Percentiles rank a stretch among this genome's conserved stretches.
Evolutionary conservation across 805 yeast species (phyloP).

Genomic region (Sugiyamaella americana): DNA sequence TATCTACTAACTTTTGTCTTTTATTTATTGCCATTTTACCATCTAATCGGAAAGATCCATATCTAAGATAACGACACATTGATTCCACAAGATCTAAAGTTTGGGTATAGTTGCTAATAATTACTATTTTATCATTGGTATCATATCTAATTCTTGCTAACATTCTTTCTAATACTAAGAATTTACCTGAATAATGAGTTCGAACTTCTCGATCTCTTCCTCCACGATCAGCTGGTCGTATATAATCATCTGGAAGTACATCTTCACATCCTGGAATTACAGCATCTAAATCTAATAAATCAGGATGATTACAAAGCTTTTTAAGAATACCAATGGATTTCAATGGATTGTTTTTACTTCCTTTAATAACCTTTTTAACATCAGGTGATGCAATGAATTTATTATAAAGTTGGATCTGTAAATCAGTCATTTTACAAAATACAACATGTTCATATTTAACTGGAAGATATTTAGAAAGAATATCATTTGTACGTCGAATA

Average conservation of each 20-base stretch:
- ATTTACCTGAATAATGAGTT: constrained; percentile 63
- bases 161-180: constrained; percentile 77
- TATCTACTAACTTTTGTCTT: constrained; percentile 86
- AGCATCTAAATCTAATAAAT: constrained; percentile 63
- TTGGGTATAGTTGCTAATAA: constrained; percentile 91
- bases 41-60: constrained; percentile 78
- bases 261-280: constrained; percentile 67
- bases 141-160: constrained; percentile 66
- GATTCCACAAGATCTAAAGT: constrained; percentile 86
- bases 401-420: constrained; percentile 66
- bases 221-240: constrained; percentile 36
- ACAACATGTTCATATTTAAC: constrained; percentile 95
- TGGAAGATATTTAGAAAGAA: constrained; percentile 87
- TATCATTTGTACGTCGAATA: constrained; percentile 92
- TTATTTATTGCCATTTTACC: constrained; percentile 91
- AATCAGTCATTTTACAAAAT: constrained; percentile 75
- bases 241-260: constrained; percentile 66
- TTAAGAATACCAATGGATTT: constrained; percentile 85
- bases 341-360: constrained; percentile 66
- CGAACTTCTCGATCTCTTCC: constrained; percentile 46
- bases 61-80: constrained; percentile 68
- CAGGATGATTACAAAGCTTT: constrained; percentile 93
- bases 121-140: constrained; percentile 90
- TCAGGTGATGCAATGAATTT: constrained; percentile 77
- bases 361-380: constrained; percentile 53